Percentiles rank a stretch among this genome's conserved stretches.
Conservation (phyloP, 495 filamentous ascomycete genomes). For the Rostrohypoxylon terebratum region DNA sequence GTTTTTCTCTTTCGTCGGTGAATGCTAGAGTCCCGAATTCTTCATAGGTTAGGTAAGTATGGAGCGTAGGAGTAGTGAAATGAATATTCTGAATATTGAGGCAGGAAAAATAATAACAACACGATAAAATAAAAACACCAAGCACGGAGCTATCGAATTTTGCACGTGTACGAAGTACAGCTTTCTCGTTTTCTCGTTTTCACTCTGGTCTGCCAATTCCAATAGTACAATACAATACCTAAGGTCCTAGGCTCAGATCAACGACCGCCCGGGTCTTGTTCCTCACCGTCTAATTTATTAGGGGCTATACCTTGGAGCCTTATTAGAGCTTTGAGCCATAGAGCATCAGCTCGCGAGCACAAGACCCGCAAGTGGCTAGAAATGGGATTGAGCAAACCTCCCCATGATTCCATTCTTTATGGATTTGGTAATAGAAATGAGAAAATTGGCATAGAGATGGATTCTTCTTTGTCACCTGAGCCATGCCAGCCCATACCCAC, state of each 20-base stretch:
- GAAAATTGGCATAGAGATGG: slow-evolving; percentile 44
- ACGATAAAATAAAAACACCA: slow-evolving; percentile 33
- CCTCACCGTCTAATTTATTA: slow-evolving; percentile 42
- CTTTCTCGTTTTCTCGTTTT: slow-evolving; percentile 21
- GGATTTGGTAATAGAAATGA: slow-evolving; percentile 57
- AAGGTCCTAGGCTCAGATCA: background rate
- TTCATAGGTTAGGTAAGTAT: slow-evolving; percentile 37
- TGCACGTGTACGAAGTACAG: slow-evolving; percentile 37
- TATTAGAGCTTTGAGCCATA: background rate
- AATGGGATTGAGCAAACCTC: slow-evolving; percentile 37
- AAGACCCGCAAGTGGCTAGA: slow-evolving; percentile 33
- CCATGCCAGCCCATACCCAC: slow-evolving; percentile 50
- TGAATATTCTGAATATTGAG: slow-evolving; percentile 19
- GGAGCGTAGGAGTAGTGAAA: slow-evolving; percentile 22
- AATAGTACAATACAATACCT: slow-evolving; percentile 30
- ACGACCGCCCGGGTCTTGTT: slow-evolving; percentile 23
- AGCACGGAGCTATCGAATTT: slow-evolving; percentile 32
- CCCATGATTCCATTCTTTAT: slow-evolving; percentile 48
- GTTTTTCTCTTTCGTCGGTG: slow-evolving; percentile 14
- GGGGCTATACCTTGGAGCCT: slow-evolving; percentile 19
- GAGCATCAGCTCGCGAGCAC: slow-evolving; percentile 18
- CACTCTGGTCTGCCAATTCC: slow-evolving; percentile 29
- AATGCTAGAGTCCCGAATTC: slow-evolving; percentile 22
- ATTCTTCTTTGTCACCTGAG: slow-evolving; percentile 56
- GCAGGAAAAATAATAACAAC: background rate